Percentiles rank a stretch among this genome's conserved stretches.
phyloP scores from a whole-genome alignment of 1,284 basidiomycete genomes.

The Marasmius sp. region DNA sequence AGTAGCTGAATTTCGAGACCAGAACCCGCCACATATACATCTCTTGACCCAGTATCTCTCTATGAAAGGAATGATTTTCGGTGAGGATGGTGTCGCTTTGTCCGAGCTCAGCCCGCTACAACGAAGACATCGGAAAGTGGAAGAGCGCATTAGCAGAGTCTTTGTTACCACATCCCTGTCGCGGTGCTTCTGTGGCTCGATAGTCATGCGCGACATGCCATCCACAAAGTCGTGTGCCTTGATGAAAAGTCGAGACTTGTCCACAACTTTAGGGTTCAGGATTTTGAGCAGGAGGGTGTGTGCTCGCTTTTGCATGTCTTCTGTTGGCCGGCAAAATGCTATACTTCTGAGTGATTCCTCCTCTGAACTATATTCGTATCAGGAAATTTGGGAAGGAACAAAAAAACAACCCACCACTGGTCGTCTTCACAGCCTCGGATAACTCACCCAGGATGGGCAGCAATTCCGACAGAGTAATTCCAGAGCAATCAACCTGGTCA shows the following conservation, averaged over 20 bases:
- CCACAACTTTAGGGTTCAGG: slow-evolving; percentile 45
- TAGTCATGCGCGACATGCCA: slow-evolving; percentile 42
- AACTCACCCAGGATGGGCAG: slow-evolving; percentile 42
- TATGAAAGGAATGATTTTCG: slow-evolving; percentile 58
- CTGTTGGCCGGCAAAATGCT: slow-evolving; percentile 53
- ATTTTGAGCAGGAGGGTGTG: slow-evolving; percentile 46
- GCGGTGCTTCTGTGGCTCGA: slow-evolving; percentile 38
- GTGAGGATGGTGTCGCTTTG: slow-evolving; percentile 29
- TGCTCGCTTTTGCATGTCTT: slow-evolving; percentile 40
- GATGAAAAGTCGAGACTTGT: slow-evolving; percentile 68
- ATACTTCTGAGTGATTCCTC: slow-evolving; percentile 50
- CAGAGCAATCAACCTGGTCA: slow-evolving; percentile 62
- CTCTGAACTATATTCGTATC: slow-evolving; percentile 31
- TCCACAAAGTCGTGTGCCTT: slow-evolving; percentile 68
- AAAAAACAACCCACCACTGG: slow-evolving; percentile 30
- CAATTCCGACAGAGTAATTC: slow-evolving; percentile 56
- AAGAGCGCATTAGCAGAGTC: slow-evolving; percentile 38
- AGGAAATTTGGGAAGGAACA: background rate
- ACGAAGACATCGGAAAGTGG: slow-evolving; percentile 49
- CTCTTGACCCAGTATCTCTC: slow-evolving; percentile 54
- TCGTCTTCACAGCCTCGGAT: slow-evolving; percentile 27
- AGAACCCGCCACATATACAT: slow-evolving; percentile 73
- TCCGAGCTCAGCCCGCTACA: slow-evolving; percentile 58
- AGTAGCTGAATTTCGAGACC: slow-evolving; percentile 28
- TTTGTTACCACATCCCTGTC: slow-evolving; percentile 65